phyloP scores from a whole-genome alignment of 345 rosid species.

The Streptanthus diversifolius region DNA sequence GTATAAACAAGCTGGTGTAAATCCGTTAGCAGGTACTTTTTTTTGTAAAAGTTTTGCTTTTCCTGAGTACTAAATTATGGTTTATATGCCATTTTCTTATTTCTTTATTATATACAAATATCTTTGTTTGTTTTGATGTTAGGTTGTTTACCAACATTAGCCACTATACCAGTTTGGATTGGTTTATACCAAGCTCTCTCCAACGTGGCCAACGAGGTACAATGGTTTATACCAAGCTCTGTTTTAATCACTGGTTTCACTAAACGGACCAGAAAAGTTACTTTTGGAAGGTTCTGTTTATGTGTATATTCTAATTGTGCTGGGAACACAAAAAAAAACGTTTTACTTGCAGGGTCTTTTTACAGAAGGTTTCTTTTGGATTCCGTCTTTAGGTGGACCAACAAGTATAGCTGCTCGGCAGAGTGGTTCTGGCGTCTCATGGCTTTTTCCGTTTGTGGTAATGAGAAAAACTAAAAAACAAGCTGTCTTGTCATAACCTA shows the following conservation, averaged over 20 bases:
- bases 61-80: background rate
- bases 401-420: constrained; percentile 95
- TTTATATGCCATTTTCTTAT: background rate
- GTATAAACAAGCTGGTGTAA: constrained; percentile 91
- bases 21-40: constrained; percentile 85
- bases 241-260: background rate
- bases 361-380: constrained; percentile 99
- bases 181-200: constrained; percentile 99
- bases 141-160: constrained; percentile 97
- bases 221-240: background rate
- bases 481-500: background rate
- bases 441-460: constrained; percentile 99
- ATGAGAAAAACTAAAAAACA: constrained; percentile 7
- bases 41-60: background rate
- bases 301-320: constrained; percentile 14
- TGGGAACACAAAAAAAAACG: background rate
- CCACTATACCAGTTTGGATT: constrained; percentile 93
- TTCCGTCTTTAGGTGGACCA: constrained; percentile 94
- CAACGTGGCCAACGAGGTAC: constrained; percentile 95
- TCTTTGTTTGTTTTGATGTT: constrained; percentile 21
- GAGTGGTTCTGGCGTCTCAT: constrained; percentile 93
- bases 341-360: constrained; percentile 59
- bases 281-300: background rate
- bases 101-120: background rate
- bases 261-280: background rate